phyloP scores from a whole-genome alignment of 768 basidiomycete genomes.

The Pluteus cervinus region DNA sequence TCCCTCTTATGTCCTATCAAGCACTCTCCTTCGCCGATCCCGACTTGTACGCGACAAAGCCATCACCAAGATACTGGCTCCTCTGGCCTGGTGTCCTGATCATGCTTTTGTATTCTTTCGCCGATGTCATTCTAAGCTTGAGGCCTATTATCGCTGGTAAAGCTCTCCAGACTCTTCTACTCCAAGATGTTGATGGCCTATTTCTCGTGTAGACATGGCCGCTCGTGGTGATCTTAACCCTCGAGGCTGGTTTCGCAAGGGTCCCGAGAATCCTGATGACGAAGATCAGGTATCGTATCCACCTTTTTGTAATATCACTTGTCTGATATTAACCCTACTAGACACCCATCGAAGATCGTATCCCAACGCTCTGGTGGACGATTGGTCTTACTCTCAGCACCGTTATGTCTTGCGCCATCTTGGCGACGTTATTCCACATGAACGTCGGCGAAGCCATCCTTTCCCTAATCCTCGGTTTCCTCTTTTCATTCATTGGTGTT shows the following conservation, averaged over 20 bases:
- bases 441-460: conserved; percentile 55
- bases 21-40: conserved; percentile 43
- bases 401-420: conserved; percentile 45
- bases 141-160: conserved; percentile 27
- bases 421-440: conserved; percentile 48
- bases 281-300: too few species aligned
- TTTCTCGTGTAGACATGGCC: conserved; percentile 8
- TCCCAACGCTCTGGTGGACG: conserved; percentile 52
- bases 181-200: neutral
- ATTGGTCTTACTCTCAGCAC: conserved; percentile 41
- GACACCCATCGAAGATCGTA: conserved; percentile 47
- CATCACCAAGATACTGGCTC: conserved; percentile 57
- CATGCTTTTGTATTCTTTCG: conserved; percentile 57
- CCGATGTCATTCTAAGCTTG: conserved; percentile 40
- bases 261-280: conserved; percentile 30
- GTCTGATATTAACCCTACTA: too few species aligned
- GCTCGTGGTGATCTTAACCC: conserved; percentile 21
- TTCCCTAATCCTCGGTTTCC: conserved; percentile 51
- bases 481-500: conserved; percentile 65
- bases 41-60: conserved; percentile 28
- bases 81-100: conserved; percentile 58
- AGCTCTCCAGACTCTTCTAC: conserved; percentile 4
- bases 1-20: conserved; percentile 37
- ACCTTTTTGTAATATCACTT: too few species aligned
- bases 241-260: conserved; percentile 22